A percentile compares a stretch with the other conserved stretches of the same genome.
Conservation (phyloP, 345 rosid species). For the Melastoma malabathricum region DNA sequence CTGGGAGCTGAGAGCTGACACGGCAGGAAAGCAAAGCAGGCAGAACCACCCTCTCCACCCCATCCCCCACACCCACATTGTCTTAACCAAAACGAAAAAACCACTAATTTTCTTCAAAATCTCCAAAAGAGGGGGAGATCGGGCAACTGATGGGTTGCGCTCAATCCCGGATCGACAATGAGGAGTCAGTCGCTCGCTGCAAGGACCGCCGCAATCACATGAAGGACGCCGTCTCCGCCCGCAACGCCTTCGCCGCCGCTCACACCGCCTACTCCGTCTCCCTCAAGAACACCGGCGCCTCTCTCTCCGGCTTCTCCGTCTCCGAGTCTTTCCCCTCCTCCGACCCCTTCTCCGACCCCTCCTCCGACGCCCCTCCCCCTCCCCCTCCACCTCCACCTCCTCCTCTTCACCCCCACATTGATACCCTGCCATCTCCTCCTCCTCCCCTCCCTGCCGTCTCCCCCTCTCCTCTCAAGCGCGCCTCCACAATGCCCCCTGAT, state of each 20-base stretch:
- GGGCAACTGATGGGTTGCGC: constrained; percentile 90
- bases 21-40: no score
- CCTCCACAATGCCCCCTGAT: constrained; percentile 47
- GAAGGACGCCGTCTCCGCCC: constrained; percentile 75
- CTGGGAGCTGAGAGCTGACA: no score
- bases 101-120: no score
- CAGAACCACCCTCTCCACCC: not conserved
- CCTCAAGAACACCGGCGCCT: constrained; percentile 79
- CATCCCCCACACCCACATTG: not conserved
- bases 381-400: constrained; percentile 46
- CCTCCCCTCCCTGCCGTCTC: constrained; percentile 72
- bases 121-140: not conserved
- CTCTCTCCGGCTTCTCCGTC: constrained; percentile 75
- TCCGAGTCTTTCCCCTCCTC: constrained; percentile 44
- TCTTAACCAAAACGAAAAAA: no score
- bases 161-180: constrained; percentile 79
- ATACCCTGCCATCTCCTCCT: constrained; percentile 58
- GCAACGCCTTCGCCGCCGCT: constrained; percentile 73
- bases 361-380: constrained; percentile 45
- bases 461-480: constrained; percentile 67
- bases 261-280: constrained; percentile 65
- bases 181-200: constrained; percentile 75
- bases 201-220: constrained; percentile 60
- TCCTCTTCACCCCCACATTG: constrained; percentile 39
- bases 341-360: constrained; percentile 18